Evolutionary conservation across 805 yeast species (phyloP).

Genomic region (Kodamaea leandrae): DNA sequence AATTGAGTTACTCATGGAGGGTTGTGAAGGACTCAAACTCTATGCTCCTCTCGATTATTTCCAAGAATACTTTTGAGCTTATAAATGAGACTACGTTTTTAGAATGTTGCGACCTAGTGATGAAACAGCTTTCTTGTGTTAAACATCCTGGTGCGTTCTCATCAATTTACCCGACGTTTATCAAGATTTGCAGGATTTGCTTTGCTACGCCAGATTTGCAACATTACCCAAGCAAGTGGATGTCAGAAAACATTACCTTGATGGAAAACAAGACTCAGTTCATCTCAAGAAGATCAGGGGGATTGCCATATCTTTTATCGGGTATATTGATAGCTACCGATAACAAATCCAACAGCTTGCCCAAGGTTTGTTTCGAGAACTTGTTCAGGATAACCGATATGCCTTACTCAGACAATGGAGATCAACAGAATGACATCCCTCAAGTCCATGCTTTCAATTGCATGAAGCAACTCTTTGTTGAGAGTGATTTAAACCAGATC

Average conservation of each 20-base stretch:
- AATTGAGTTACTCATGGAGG: conserved; percentile 77
- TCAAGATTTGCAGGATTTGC: conserved; percentile 63
- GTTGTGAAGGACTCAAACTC: conserved; percentile 71
- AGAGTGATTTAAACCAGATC: conserved; percentile 57
- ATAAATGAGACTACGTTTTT: conserved; percentile 22
- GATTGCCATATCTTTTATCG: conserved; percentile 76
- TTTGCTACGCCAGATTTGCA: conserved; percentile 26
- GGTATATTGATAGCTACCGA: conserved; percentile 59
- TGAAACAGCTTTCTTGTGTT: conserved; percentile 67
- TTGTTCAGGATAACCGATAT: conserved; percentile 54
- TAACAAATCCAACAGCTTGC: conserved; percentile 28
- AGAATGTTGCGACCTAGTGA: conserved; percentile 50
- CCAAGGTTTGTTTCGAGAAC: conserved; percentile 49
- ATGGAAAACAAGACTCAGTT: conserved; percentile 59
- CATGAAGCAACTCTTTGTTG: conserved; percentile 70
- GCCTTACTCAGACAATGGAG: conserved; percentile 47
- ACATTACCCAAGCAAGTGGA: conserved; percentile 53
- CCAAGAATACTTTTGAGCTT: conserved; percentile 36
- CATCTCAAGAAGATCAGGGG: conserved; percentile 89
- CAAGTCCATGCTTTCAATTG: conserved; percentile 94
- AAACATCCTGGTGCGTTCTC: conserved; percentile 93
- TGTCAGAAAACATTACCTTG: conserved; percentile 50
- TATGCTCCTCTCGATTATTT: conserved; percentile 33
- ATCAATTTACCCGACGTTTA: conserved; percentile 79
- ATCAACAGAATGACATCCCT: conserved; percentile 68